Conservation (phyloP, 805 yeast species). For the Teunomyces panamensis region DNA sequence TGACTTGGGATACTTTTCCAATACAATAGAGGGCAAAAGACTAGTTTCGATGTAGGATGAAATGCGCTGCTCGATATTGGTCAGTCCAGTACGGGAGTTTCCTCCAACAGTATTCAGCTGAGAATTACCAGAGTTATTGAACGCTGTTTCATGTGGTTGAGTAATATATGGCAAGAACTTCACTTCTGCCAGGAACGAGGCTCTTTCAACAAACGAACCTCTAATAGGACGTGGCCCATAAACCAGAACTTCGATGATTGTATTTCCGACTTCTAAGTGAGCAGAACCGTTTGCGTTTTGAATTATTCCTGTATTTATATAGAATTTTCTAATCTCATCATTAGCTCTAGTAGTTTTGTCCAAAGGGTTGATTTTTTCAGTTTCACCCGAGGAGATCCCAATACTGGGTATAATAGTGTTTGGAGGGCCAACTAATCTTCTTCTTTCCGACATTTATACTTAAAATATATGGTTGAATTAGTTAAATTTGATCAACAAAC, state of each 20-base stretch:
- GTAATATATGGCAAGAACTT: constrained; percentile 49
- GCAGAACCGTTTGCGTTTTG: constrained; percentile 81
- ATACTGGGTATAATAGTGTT: constrained; percentile 46
- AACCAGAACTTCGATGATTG: constrained; percentile 64
- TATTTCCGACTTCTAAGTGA: constrained; percentile 64
- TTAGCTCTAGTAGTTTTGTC: constrained; percentile 8
- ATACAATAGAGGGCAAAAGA: constrained; percentile 50
- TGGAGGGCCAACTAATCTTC: constrained; percentile 82
- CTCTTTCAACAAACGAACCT: constrained; percentile 66
- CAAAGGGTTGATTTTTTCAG: not conserved
- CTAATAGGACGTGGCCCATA: constrained; percentile 89
- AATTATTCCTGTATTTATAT: constrained; percentile 61
- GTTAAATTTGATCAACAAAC: not conserved
- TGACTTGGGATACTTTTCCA: constrained; percentile 84
- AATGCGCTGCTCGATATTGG: constrained; percentile 44
- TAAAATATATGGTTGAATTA: not conserved
- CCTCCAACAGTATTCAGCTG: constrained; percentile 11
- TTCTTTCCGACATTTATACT: constrained; percentile 53
- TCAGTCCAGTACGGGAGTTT: constrained; percentile 31
- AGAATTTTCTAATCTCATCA: constrained; percentile 42
- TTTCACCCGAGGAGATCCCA: constrained; percentile 11
- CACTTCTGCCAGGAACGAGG: constrained; percentile 60
- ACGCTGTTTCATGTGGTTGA: constrained; percentile 36
- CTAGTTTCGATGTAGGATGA: constrained; percentile 53
- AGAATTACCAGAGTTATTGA: constrained; percentile 19